These are phyloP conservation scores for Teratosphaeria gauchensis DNA, from an alignment of 2,329 filamentous ascomycete species.

Conservation along the genomic window DNA sequence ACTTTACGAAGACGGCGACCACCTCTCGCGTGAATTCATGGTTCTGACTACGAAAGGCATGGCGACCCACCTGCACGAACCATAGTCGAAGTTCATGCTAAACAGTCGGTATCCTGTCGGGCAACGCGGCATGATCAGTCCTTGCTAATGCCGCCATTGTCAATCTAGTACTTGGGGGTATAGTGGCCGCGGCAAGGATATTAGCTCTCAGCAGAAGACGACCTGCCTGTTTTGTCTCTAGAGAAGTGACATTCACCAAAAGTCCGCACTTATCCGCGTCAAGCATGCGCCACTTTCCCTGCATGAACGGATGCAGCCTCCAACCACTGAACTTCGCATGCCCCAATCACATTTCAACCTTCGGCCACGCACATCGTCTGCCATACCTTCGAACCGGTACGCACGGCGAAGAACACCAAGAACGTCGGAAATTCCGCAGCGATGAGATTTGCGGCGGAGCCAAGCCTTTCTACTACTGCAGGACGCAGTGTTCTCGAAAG, in stretches of 20 bases:
- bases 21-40: not conserved
- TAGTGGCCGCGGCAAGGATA: too few relatives aligned
- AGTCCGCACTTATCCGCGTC: not conserved
- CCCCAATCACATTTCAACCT: not conserved
- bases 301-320: not conserved
- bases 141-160: too few relatives aligned
- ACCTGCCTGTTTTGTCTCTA: not conserved
- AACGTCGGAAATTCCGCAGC: not conserved
- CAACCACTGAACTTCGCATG: not conserved
- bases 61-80: too few relatives aligned
- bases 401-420: not conserved
- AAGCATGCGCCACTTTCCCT: not conserved
- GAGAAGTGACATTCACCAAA: not conserved
- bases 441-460: not conserved
- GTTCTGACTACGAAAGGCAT: too few relatives aligned
- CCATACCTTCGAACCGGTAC: not conserved
- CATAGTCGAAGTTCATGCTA: too few relatives aligned
- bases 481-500: not conserved
- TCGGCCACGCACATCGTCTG: not conserved
- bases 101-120: too few relatives aligned
- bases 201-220: too few relatives aligned
- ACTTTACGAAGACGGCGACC: not conserved
- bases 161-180: too few relatives aligned
- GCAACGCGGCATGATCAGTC: too few relatives aligned
- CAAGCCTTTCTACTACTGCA: constrained; percentile 1